Evolutionary conservation across 78 protist genomes (phyloP).

Genomic region (Paratrimastix pyriformis): DNA sequence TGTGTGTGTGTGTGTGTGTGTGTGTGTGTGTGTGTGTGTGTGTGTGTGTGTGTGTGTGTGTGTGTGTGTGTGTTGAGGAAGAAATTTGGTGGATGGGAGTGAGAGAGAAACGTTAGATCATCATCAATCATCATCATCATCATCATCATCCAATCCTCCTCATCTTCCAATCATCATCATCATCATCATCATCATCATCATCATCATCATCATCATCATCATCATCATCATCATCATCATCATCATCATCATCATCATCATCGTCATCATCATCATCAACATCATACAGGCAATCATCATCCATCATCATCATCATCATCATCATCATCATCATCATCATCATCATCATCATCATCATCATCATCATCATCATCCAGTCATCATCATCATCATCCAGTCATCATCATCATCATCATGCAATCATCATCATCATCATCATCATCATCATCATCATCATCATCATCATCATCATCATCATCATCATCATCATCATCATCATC

Average conservation of each 20-base stretch:
- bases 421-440: background rate
- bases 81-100: too few relatives aligned
- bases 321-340: background rate
- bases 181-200: background rate
- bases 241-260: background rate
- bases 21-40: too few relatives aligned
- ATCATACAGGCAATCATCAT: background rate
- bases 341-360: background rate
- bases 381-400: background rate
- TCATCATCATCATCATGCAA: background rate
- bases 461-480: background rate
- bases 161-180: background rate
- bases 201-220: background rate
- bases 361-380: background rate
- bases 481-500: background rate
- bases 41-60: too few relatives aligned
- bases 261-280: background rate
- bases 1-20: too few relatives aligned
- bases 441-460: background rate
- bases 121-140: too few relatives aligned
- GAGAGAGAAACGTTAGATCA: too few relatives aligned
- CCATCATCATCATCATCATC: background rate
- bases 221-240: background rate
- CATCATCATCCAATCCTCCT: background rate
- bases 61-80: too few relatives aligned